Evolutionary conservation across 2,329 filamentous ascomycete species (phyloP), one percentile per base, ranked within the genome.

Genomic region (Nemania sp.): DNA sequence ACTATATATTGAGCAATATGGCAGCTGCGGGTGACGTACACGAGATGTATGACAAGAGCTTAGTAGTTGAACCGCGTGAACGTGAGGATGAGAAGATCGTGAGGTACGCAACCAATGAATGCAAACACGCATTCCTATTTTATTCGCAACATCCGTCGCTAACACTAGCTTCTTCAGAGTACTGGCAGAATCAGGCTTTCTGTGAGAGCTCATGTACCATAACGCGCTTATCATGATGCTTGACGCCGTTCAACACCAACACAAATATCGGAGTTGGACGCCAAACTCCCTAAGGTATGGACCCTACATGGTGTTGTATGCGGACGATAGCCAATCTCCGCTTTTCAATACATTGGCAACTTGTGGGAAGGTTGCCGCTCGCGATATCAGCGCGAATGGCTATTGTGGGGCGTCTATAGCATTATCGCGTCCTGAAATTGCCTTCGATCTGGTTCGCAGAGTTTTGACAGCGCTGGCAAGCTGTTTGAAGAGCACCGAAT

Each of bases 81-180:
- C 84, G 94, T 66, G 94, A 99, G 77, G 94, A 99, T 70, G 94
- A 99, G 77, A 97, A 97, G 81, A 97, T 99, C 80, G 93, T 96
- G 70, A 95, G 94, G 92, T 96, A 86, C 68, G 83, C 80, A 30
- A 44, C 12, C 36, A 17, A 17, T 36, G 33, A 50, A 28, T 37
- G 19, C 30, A 39, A 24, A 28, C 44, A 54, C 33, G 15, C 30
- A 43, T 14, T 8, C 28, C 23, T 24, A 24, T 49, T 19, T 17
- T 45, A n/a, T 31, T 12, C 43, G 53, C 40, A 33, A 31, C 56
- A 61, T 68, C 52, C 65, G 61, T 61, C 53, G 60, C 54, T 58
- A 36, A 58, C 19, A 19, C n/a, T 11, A 19, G 20, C 28, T 23
- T 15, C 3, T 54, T 30, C 68, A 84, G 81, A 73, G 81, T 84